phyloP scores from a whole-genome alignment of 2,329 filamentous ascomycete species.

The Botryotinia narcissicola region DNA sequence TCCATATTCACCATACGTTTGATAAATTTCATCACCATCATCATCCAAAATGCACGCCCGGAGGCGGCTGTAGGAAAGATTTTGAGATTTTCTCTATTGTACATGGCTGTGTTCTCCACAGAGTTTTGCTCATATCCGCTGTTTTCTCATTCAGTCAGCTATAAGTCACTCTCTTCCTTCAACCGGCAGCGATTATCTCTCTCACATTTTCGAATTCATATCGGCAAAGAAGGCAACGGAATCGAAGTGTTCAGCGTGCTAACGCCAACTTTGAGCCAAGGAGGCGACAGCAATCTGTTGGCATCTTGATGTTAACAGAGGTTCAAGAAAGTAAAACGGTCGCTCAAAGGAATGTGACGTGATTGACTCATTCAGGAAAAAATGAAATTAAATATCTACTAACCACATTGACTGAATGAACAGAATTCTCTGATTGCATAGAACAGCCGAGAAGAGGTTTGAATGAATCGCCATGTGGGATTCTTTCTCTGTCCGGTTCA shows the following conservation, averaged over 20 bases:
- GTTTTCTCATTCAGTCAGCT: background rate
- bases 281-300: background rate
- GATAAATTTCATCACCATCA: background rate
- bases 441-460: background rate
- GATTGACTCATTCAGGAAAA: background rate
- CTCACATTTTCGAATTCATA: background rate
- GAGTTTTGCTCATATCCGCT: background rate
- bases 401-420: background rate
- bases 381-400: background rate
- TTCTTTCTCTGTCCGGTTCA: slow-evolving; percentile 50
- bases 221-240: background rate
- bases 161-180: background rate
- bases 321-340: background rate
- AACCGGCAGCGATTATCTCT: background rate
- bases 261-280: background rate
- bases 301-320: background rate
- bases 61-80: background rate
- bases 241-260: too few species aligned
- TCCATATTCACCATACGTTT: background rate
- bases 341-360: background rate
- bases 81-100: background rate
- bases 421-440: background rate
- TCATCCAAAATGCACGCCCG: background rate
- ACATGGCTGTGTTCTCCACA: background rate
- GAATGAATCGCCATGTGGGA: slow-evolving; percentile 26